A percentile compares a stretch with the other conserved stretches of the same genome.
These are phyloP conservation scores for Xerophyta viscosa DNA, from an alignment of 106 monocot genomes.

Conservation along the genomic window DNA sequence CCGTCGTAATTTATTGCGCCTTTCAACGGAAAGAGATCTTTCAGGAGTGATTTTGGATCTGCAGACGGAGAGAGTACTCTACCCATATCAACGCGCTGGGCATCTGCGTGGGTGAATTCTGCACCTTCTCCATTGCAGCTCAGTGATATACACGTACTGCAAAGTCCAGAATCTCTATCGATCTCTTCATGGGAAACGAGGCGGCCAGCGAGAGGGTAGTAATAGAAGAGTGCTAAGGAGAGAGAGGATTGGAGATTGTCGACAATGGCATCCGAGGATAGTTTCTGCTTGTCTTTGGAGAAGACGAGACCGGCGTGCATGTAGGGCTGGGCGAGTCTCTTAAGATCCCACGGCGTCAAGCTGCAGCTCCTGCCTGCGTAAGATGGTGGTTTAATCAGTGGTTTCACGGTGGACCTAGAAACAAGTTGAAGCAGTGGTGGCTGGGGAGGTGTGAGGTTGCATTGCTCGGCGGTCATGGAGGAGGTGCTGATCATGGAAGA, in stretches of 20 bases:
- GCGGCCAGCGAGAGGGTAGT: slow-evolving; percentile 28
- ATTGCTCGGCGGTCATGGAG: too few species aligned
- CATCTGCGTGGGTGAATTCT: slow-evolving; percentile 11
- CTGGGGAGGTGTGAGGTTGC: too few species aligned
- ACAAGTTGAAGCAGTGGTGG: not conserved
- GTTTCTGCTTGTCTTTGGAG: not conserved
- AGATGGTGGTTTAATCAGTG: not conserved
- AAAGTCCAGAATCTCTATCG: not conserved
- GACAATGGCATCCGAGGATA: not conserved
- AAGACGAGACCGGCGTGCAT: slow-evolving; percentile 30
- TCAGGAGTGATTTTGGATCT: slow-evolving; percentile 6
- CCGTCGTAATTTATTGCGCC: slow-evolving; percentile 21
- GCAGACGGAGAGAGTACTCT: not conserved
- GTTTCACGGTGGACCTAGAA: not conserved
- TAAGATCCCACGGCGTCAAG: slow-evolving; percentile 15
- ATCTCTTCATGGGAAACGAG: slow-evolving; percentile 1
- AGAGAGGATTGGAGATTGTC: slow-evolving; percentile 14
- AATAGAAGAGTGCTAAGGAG: slow-evolving; percentile 10
- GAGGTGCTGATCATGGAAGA: not conserved
- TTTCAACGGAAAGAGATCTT: slow-evolving; percentile 13
- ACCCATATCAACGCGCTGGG: not conserved
- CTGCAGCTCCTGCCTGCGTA: not conserved
- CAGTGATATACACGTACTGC: slow-evolving; percentile 6
- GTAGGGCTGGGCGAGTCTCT: slow-evolving; percentile 11
- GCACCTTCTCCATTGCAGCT: slow-evolving; percentile 17